A percentile compares a stretch with the other conserved stretches of the same genome.
These are phyloP conservation scores for Nematodospora anomalae DNA, from an alignment of 1,139 yeast species.

Conservation along the genomic window DNA sequence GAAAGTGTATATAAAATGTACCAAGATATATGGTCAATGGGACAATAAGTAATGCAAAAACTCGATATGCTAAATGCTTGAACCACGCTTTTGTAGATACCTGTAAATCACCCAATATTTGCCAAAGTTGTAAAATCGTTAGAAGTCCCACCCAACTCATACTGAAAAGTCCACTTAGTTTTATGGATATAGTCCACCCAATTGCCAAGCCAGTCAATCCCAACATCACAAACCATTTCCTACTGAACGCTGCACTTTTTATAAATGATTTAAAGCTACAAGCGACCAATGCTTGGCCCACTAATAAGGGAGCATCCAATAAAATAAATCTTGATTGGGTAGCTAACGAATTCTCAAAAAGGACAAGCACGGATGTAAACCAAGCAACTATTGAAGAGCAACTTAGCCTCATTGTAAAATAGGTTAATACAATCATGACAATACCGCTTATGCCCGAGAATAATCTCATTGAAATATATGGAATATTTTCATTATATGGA, in stretches of 20 bases:
- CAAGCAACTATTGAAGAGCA: conserved; percentile 47
- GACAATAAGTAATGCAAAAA: conserved; percentile 36
- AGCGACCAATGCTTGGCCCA: conserved; percentile 43
- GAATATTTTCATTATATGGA: conserved; percentile 29
- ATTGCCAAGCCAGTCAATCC: conserved; percentile 48
- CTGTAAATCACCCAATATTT: conserved; percentile 54
- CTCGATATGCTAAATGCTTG: conserved; percentile 32
- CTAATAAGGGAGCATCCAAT: conserved; percentile 51
- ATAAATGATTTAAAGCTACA: conserved; percentile 30
- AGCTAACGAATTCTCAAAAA: conserved; percentile 55
- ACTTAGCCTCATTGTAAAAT: conserved; percentile 46
- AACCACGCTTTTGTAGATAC: conserved; percentile 32
- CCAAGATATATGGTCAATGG: conserved; percentile 54
- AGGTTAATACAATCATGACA: conserved; percentile 45
- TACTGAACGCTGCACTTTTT: conserved; percentile 39
- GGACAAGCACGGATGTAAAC: conserved; percentile 45
- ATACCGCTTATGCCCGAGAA: conserved; percentile 44
- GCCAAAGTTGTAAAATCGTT: conserved; percentile 51
- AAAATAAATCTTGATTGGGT: conserved; percentile 52
- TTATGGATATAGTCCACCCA: conserved; percentile 54
- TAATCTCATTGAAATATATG: conserved; percentile 36
- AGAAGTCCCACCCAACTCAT: conserved; percentile 50
- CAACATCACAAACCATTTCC: conserved; percentile 46
- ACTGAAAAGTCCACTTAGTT: conserved; percentile 56
- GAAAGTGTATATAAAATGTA: conserved; percentile 52